A percentile compares a stretch with the other conserved stretches of the same genome.
Conservation (phyloP, 2,329 filamentous ascomycete genomes). For the Basipetospora chlamydospora region DNA sequence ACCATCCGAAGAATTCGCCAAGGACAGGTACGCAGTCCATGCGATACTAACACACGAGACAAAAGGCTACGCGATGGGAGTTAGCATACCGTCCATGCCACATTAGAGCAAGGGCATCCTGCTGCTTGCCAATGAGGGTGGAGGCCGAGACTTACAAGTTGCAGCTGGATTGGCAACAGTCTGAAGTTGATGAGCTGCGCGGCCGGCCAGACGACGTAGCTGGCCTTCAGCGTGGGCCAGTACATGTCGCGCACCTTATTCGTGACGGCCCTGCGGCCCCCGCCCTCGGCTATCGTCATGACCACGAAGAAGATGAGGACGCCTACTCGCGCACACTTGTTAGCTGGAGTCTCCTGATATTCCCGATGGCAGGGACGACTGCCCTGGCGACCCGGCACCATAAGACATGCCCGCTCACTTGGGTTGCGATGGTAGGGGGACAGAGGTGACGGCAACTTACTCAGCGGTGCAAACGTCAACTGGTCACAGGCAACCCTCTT, state of each 20-base stretch:
- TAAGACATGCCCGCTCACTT: background rate
- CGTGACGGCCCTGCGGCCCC: slow-evolving; percentile 61
- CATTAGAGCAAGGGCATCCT: too few relatives aligned
- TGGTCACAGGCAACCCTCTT: slow-evolving; percentile 91
- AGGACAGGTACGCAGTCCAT: slow-evolving; percentile 91
- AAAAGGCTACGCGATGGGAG: slow-evolving; percentile 62
- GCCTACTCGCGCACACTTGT: slow-evolving; percentile 17
- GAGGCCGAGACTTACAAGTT: slow-evolving; percentile 59
- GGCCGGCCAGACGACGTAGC: slow-evolving; percentile 86
- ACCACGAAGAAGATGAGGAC: slow-evolving; percentile 83
- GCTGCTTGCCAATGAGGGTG: too few relatives aligned
- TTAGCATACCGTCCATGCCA: background rate
- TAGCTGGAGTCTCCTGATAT: too few relatives aligned
- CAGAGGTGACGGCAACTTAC: slow-evolving; percentile 3
- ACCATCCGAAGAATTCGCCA: slow-evolving; percentile 78
- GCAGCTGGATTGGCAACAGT: slow-evolving; percentile 86
- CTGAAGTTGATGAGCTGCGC: slow-evolving; percentile 97
- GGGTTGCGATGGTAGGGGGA: background rate
- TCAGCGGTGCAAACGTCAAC: slow-evolving; percentile 80
- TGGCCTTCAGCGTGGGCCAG: slow-evolving; percentile 84
- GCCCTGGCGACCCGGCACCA: too few relatives aligned
- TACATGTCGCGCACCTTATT: slow-evolving; percentile 91
- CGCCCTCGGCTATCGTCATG: slow-evolving; percentile 93
- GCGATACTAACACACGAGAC: slow-evolving; percentile 92
- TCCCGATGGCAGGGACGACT: too few relatives aligned